Percentiles rank a stretch among this genome's conserved stretches.
Conservation (phyloP, 2,329 filamentous ascomycete genomes). For the Zopfia rhizophila region DNA sequence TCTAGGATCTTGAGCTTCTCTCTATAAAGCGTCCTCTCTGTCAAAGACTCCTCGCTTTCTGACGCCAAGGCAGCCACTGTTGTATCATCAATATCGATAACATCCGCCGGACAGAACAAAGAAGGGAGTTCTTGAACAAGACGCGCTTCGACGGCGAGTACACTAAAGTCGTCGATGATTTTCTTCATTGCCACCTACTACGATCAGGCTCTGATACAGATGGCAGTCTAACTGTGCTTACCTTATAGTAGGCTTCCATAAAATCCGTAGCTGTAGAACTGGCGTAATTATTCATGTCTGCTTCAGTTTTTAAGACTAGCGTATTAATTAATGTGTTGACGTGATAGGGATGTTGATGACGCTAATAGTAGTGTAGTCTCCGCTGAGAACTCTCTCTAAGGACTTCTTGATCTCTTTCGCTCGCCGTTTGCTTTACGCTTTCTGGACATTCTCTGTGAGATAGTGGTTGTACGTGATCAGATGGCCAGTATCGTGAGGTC, state of each 20-base stretch:
- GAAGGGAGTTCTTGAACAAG: constrained; percentile 40
- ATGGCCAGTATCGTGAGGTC: constrained; percentile 26
- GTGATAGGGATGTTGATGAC: constrained; percentile 6
- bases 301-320: constrained; percentile 26
- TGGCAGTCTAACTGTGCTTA: constrained; percentile 8
- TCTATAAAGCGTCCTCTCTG: constrained; percentile 17
- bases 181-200: constrained; percentile 53
- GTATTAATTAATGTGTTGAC: constrained; percentile 21
- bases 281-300: constrained; percentile 42
- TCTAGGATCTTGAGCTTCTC: constrained; percentile 33
- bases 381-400: constrained; percentile 22
- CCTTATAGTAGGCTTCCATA: constrained; percentile 45
- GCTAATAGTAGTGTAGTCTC: constrained; percentile 5
- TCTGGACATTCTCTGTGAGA: constrained; percentile 49
- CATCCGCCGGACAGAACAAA: constrained; percentile 39
- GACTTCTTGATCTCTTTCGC: constrained; percentile 21
- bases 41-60: constrained; percentile 25
- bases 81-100: constrained; percentile 28
- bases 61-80: constrained; percentile 24
- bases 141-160: constrained; percentile 50
- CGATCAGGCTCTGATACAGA: neutral
- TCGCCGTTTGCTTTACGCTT: constrained; percentile 29
- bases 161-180: constrained; percentile 54
- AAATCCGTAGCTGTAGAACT: constrained; percentile 40
- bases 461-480: constrained; percentile 52